A percentile compares a stretch with the other conserved stretches of the same genome.
Conservation (phyloP, 495 filamentous ascomycete species). For the Clavariopsis aquatica region DNA sequence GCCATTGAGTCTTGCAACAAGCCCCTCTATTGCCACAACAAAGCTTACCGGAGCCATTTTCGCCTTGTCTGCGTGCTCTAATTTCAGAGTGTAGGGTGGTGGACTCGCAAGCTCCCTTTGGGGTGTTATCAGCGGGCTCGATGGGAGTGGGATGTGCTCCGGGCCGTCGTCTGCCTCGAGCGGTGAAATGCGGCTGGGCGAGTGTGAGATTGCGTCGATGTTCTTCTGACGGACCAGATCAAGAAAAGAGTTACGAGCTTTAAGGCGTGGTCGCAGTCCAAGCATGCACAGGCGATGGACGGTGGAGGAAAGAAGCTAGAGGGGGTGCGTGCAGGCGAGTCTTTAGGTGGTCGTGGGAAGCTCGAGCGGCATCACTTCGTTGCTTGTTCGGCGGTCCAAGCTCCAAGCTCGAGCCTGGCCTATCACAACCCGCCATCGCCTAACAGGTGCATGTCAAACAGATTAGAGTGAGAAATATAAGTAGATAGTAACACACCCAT, state of each 20-base stretch:
- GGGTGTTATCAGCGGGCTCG: constrained; percentile 24
- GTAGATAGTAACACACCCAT: no score
- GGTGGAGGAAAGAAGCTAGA: constrained; percentile 13
- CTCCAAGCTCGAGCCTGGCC: background rate
- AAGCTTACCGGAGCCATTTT: constrained; percentile 42
- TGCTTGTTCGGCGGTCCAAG: constrained; percentile 1
- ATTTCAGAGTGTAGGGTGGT: constrained; percentile 6
- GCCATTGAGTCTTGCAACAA: constrained; percentile 3
- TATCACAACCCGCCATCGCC: background rate
- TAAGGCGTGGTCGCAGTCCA: constrained; percentile 64
- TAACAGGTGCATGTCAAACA: no score
- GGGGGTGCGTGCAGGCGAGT: background rate
- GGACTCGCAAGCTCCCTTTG: constrained; percentile 1
- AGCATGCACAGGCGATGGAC: constrained; percentile 44
- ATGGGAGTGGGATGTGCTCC: constrained; percentile 37
- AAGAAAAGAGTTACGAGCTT: constrained; percentile 70
- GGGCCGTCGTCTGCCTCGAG: constrained; percentile 34
- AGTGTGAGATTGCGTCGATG: constrained; percentile 41
- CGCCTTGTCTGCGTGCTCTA: constrained; percentile 7
- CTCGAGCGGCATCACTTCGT: background rate
- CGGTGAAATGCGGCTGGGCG: constrained; percentile 9
- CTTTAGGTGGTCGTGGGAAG: constrained; percentile 13
- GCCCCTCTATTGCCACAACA: background rate
- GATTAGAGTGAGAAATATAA: no score
- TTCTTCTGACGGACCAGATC: constrained; percentile 61